Base-by-base conservation (phyloP, 2,329 filamentous ascomycete species). In the Diaporthe australafricana region DNA sequence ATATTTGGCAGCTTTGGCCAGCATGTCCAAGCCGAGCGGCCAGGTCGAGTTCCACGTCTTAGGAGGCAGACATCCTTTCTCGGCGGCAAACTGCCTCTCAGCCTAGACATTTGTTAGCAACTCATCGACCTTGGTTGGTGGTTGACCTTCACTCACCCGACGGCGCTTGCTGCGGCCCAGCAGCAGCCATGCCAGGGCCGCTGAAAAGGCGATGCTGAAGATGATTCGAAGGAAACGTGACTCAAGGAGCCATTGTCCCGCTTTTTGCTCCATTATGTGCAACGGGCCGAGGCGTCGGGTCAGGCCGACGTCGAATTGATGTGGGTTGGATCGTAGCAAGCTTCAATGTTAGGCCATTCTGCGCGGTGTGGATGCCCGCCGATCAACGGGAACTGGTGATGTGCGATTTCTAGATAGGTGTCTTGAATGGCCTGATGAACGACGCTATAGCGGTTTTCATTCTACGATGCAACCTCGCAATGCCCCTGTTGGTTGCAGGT, bases 21-120 rank as follows among this genome's bases (percentile, higher is more conserved):
- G 25, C 63, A 67, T 67, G 42, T 67, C 63, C 17, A 67, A 38
- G 22, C 63, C 63, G 20, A 67, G 35, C 3, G 63, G 63, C 63
- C 63, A 67, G 20, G 4, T 67, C 9, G 63, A 67, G 22, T 53
- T 55, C 63, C 63, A 67, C 27, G 7, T 67, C 7, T 45, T 67
- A 1, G 63, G 63, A 12, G 63, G 50, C 22, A 67, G 35, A 53
- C 63, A 67, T n/a, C 63, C 48, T 45, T 22, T 53, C 48, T 67
- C 12, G 12, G 35, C 47, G 3, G 63, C 63, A 2, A 67, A 67
- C 9, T 22, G 48, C 16, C 30, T 30, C 17, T 67, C 63, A n/a
- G 48, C 48, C 63, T 67, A 20, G 1, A 3, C 2, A 25, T 0
- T 1, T 11, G 30, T 65, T 50, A 65, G 30, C 45, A 16, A 25